phyloP scores from a whole-genome alignment of 2,329 filamentous ascomycete genomes.

The Colletotrichum australisinense region DNA sequence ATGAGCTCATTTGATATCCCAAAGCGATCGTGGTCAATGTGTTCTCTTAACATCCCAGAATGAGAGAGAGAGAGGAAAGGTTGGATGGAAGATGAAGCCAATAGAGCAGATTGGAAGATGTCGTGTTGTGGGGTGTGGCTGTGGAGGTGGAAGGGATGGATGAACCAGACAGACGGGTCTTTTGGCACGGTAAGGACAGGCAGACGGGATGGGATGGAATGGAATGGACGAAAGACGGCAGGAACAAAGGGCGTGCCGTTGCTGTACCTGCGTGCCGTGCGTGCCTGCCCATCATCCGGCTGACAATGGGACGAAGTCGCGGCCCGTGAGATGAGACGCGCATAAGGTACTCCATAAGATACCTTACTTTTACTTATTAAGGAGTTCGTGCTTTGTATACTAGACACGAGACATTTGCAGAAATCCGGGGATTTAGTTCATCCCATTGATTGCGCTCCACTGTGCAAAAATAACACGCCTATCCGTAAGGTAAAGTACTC shows the following conservation, averaged over 20 bases:
- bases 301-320: constrained; percentile 29
- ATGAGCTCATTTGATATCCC: not conserved
- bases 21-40: not conserved
- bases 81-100: constrained; percentile 7
- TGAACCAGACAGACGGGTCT: constrained; percentile 17
- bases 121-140: constrained; percentile 15
- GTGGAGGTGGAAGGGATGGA: constrained; percentile 15
- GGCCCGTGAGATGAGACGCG: not conserved
- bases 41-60: not conserved
- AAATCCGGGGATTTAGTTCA: constrained; percentile 22
- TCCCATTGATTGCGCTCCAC: constrained; percentile 20
- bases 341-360: not conserved
- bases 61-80: not conserved
- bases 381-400: not conserved
- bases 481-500: not conserved
- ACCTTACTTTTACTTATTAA: not conserved
- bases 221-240: not conserved
- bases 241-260: constrained; percentile 13
- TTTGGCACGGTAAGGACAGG: not conserved
- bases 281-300: constrained; percentile 2
- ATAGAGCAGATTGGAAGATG: not conserved
- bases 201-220: not conserved
- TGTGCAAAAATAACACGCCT: not conserved
- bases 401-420: not conserved
- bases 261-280: not conserved